A percentile compares a stretch with the other conserved stretches of the same genome.
phyloP scores from a whole-genome alignment of 2,329 filamentous ascomycete species.

The Paracorniculantispora psalliotae region DNA sequence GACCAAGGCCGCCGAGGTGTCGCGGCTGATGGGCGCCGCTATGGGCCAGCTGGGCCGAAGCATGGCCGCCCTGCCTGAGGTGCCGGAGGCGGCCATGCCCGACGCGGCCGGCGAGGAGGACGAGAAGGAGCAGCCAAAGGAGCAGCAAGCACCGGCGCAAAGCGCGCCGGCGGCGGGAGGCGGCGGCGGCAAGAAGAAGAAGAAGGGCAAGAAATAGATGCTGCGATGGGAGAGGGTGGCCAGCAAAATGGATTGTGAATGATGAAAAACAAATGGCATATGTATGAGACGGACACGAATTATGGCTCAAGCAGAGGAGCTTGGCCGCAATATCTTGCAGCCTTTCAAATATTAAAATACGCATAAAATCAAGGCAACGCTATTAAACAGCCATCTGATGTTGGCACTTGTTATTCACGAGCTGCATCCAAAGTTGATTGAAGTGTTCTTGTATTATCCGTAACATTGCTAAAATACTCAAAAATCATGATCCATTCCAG shows the following conservation, averaged over 20 bases:
- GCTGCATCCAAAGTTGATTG: not conserved
- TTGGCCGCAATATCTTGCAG: too few relatives aligned
- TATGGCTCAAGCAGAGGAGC: too few relatives aligned
- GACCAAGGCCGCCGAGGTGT: conserved; percentile 84
- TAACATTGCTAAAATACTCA: conserved; percentile 17
- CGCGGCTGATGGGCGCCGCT: conserved; percentile 65
- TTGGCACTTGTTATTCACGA: too few relatives aligned
- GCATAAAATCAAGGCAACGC: too few relatives aligned
- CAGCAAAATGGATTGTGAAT: not conserved
- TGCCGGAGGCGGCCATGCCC: conserved; percentile 33
- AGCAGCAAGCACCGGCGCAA: conserved; percentile 15
- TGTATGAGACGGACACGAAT: too few relatives aligned
- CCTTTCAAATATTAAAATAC: too few relatives aligned
- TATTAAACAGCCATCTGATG: too few relatives aligned
- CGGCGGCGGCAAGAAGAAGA: conserved; percentile 58
- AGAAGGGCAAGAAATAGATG: conserved; percentile 62
- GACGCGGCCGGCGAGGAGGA: conserved; percentile 3
- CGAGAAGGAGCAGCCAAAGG: conserved; percentile 25
- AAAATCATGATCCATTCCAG: conserved; percentile 13
- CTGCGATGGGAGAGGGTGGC: too few relatives aligned
- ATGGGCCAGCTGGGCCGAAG: conserved; percentile 70
- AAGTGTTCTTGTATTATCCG: conserved; percentile 4
- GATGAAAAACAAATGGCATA: not conserved
- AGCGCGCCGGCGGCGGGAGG: conserved; percentile 25
- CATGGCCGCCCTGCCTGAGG: conserved; percentile 53